Conservation (phyloP, 139 green algal genomes). For the Chlorella sp. region DNA sequence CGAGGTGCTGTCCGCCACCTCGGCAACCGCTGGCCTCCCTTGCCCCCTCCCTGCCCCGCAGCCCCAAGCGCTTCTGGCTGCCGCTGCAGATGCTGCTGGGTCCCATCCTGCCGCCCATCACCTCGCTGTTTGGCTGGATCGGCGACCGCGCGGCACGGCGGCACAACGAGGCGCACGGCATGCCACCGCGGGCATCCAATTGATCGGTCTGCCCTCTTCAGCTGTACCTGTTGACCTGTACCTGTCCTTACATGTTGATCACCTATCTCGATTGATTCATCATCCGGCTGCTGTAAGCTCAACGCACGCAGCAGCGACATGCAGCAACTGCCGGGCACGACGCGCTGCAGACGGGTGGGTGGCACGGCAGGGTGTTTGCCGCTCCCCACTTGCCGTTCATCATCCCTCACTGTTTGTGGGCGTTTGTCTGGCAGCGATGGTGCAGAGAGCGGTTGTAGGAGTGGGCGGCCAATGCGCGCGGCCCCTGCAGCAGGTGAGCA, state of each 20-base stretch:
- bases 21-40: neutral
- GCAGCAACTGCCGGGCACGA: too few relatives aligned
- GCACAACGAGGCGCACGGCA: constrained; percentile 33
- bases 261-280: too few relatives aligned
- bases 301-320: too few relatives aligned
- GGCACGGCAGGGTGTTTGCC: too few relatives aligned
- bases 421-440: too few relatives aligned
- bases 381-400: too few relatives aligned
- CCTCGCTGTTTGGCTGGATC: constrained; percentile 17
- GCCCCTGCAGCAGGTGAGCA: too few relatives aligned
- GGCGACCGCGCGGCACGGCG: constrained; percentile 24
- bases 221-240: neutral
- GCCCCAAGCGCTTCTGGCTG: constrained; percentile 26
- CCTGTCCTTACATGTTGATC: neutral
- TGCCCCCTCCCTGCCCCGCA: neutral
- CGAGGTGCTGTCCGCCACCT: neutral
- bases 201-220: neutral
- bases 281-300: too few relatives aligned
- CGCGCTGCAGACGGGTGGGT: too few relatives aligned
- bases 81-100: constrained; percentile 20
- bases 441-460: too few relatives aligned
- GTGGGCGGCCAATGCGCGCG: too few relatives aligned
- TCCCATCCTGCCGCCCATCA: constrained; percentile 25
- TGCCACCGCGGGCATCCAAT: neutral
- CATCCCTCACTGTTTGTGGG: too few relatives aligned